Evolutionary conservation across 306 rosid species (phyloP).

Genomic region (Astragalus glycyphyllos): DNA sequence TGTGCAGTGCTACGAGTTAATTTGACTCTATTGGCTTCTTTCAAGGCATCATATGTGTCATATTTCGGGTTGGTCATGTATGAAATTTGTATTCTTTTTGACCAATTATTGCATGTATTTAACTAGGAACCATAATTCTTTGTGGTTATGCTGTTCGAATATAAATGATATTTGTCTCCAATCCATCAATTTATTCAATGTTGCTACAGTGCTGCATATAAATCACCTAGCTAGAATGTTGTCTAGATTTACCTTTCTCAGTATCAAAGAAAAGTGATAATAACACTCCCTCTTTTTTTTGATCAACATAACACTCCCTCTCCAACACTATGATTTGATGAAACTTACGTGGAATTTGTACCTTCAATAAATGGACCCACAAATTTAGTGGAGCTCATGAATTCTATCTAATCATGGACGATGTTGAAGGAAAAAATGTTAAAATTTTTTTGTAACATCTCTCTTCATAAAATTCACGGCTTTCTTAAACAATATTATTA

Average conservation of each 20-base stretch:
- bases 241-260: no score
- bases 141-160: constrained; percentile 35
- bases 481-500: not conserved
- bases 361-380: no score
- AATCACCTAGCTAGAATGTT: not conserved
- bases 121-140: constrained; percentile 26
- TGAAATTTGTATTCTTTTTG: constrained; percentile 30
- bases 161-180: constrained; percentile 32
- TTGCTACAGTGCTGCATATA: not conserved
- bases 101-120: constrained; percentile 30
- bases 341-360: no score
- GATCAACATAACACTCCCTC: no score
- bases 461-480: not conserved
- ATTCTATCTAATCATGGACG: no score
- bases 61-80: constrained; percentile 40
- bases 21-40: constrained; percentile 34
- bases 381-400: no score
- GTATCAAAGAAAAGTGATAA: no score
- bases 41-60: constrained; percentile 34
- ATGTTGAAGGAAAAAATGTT: no score
- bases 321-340: no score
- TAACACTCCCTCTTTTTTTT: no score
- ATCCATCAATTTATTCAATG: not conserved
- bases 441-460: no score
- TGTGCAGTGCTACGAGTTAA: constrained; percentile 50